A percentile compares a stretch with the other conserved stretches of the same genome.
These are phyloP conservation scores for Aspergillus fijiensis DNA, from an alignment of 2,329 filamentous ascomycete genomes.

Conservation along the genomic window DNA sequence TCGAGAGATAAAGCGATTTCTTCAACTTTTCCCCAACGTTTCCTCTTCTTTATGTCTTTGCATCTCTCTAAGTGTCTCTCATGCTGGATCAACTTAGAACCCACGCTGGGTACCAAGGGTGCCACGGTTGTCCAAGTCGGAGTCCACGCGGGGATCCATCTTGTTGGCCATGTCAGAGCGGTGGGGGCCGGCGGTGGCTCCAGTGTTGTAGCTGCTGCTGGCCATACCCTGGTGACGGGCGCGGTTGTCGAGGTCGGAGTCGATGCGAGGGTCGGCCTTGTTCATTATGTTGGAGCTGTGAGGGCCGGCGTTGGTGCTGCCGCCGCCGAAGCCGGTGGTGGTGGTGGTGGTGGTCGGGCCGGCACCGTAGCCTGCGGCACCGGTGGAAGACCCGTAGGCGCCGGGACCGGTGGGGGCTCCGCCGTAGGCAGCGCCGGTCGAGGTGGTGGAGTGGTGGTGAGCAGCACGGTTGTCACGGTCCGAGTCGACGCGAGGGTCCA, in stretches of 20 bases:
- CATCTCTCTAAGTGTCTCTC: background rate
- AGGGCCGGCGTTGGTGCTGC: constrained; percentile 34
- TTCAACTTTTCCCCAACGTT: background rate
- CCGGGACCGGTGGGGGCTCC: background rate
- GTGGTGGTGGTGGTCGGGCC: constrained; percentile 23
- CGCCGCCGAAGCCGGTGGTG: constrained; percentile 7
- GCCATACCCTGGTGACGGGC: constrained; percentile 13
- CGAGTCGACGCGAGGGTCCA: constrained; percentile 21
- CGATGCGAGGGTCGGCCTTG: constrained; percentile 29
- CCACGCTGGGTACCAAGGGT: constrained; percentile 6
- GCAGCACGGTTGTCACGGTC: constrained; percentile 11
- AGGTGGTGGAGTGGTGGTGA: background rate
- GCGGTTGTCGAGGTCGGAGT: constrained; percentile 40
- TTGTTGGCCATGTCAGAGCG: constrained; percentile 50
- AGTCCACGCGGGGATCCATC: constrained; percentile 55
- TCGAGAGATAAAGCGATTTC: no score
- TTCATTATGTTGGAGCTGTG: constrained; percentile 34
- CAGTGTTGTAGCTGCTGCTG: constrained; percentile 11
- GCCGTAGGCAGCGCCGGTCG: constrained; percentile 5
- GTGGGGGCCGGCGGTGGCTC: constrained; percentile 43
- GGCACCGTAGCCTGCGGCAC: constrained; percentile 7
- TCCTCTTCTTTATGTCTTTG: background rate
- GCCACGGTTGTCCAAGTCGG: constrained; percentile 35
- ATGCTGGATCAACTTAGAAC: background rate
- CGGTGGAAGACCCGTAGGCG: background rate